These are phyloP conservation scores for Durusdinium trenchii DNA, from an alignment of 73 alveolate species.

Conservation along the genomic window DNA sequence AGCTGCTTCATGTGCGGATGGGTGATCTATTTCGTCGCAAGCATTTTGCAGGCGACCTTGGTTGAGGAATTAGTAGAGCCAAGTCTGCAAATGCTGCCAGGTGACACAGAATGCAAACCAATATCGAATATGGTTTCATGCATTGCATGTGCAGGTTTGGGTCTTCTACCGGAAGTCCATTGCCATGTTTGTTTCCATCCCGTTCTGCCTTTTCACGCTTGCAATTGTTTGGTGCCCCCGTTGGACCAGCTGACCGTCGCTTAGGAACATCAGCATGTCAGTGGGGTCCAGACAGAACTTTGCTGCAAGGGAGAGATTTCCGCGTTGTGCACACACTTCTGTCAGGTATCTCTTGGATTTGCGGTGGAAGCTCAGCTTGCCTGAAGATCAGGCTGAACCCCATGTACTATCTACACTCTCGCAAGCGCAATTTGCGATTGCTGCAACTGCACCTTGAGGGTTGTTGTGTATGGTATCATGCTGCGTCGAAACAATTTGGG, in stretches of 20 bases:
- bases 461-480: not conserved
- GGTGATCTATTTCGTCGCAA: conserved; percentile 84
- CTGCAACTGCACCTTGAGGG: not conserved
- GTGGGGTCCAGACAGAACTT: too few species aligned
- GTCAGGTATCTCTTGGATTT: conserved; percentile 59
- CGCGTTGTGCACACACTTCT: not conserved
- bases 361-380: conserved; percentile 74
- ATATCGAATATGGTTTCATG: not conserved
- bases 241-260: too few species aligned
- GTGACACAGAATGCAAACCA: too few species aligned
- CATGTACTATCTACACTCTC: too few species aligned
- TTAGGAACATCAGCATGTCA: too few species aligned
- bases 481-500: too few species aligned
- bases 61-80: not conserved
- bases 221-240: conserved; percentile 68
- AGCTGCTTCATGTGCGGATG: conserved; percentile 95
- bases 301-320: not conserved
- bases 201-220: conserved; percentile 69
- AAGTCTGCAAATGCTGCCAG: not conserved
- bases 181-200: conserved; percentile 72
- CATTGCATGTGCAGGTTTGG: conserved; percentile 55
- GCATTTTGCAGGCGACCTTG: conserved; percentile 67
- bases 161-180: conserved; percentile 53
- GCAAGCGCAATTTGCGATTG: too few species aligned
- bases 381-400: conserved; percentile 52